These are phyloP conservation scores for Paraphoma sp. DNA, from an alignment of 2,329 filamentous ascomycete genomes.

Conservation along the genomic window DNA sequence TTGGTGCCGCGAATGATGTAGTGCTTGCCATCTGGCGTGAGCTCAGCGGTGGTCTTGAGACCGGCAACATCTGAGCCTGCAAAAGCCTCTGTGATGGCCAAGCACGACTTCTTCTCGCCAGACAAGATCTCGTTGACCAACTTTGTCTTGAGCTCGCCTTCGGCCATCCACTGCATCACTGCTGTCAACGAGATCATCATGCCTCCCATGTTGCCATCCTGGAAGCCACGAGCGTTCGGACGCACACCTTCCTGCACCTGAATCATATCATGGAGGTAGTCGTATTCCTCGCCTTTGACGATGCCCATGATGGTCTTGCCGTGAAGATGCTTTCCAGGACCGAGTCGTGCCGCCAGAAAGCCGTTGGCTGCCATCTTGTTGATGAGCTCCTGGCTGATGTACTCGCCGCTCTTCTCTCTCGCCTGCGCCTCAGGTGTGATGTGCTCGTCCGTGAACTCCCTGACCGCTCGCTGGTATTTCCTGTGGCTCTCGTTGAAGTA, in stretches of 20 bases:
- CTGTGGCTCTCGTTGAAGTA: slow-evolving; percentile 82
- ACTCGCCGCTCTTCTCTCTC: slow-evolving; percentile 75
- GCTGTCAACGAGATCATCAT: slow-evolving; percentile 85
- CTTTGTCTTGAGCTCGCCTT: slow-evolving; percentile 69
- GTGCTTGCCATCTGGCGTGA: slow-evolving; percentile 48
- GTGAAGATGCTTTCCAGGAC: slow-evolving; percentile 81
- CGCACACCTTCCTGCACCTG: slow-evolving; percentile 75
- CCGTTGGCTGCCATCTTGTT: slow-evolving; percentile 78
- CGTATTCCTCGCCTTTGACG: slow-evolving; percentile 78
- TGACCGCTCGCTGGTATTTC: slow-evolving; percentile 70
- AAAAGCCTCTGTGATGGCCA: slow-evolving; percentile 89
- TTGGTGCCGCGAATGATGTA: slow-evolving; percentile 74
- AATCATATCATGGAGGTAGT: slow-evolving; percentile 86
- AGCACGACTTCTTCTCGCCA: slow-evolving; percentile 85
- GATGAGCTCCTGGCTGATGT: slow-evolving; percentile 74
- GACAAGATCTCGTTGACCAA: slow-evolving; percentile 76
- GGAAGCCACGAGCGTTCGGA: slow-evolving; percentile 77
- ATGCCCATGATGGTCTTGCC: slow-evolving; percentile 72
- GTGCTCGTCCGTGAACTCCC: slow-evolving; percentile 75
- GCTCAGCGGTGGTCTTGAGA: slow-evolving; percentile 73
- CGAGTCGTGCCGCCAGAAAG: slow-evolving; percentile 81
- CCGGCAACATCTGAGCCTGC: slow-evolving; percentile 84
- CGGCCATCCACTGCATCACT: slow-evolving; percentile 77
- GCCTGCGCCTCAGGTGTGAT: slow-evolving; percentile 77
- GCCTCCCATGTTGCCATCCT: slow-evolving; percentile 86